Evolutionary conservation across 208 protist species (phyloP).

Genomic region (Crithidia brevicula): DNA sequence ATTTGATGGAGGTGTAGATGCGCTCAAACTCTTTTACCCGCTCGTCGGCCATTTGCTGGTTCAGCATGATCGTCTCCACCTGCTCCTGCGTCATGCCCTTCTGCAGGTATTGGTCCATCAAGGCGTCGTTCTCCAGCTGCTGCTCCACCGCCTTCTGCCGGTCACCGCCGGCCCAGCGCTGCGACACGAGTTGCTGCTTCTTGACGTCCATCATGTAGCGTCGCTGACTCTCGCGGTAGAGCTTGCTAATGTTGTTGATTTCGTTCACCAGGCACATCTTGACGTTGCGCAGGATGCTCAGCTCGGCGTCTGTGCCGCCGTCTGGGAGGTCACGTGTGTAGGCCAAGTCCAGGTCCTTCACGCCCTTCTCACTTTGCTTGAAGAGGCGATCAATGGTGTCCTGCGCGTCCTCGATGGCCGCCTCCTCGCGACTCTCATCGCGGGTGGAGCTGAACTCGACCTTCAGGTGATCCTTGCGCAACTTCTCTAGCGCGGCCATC

Average conservation of each 20-base stretch:
- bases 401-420: constrained; percentile 77
- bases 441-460: constrained; percentile 88
- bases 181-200: constrained; percentile 88
- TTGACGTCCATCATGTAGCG: constrained; percentile 93
- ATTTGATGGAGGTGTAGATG: constrained; percentile 94
- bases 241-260: constrained; percentile 84
- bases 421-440: constrained; percentile 82
- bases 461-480: constrained; percentile 86
- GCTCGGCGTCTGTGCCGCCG: constrained; percentile 83
- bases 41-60: constrained; percentile 91
- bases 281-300: constrained; percentile 91
- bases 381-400: constrained; percentile 87
- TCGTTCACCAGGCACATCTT: constrained; percentile 94
- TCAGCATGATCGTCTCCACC: constrained; percentile 92
- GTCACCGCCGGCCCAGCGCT: constrained; percentile 85
- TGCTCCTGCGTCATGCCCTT: constrained; percentile 94
- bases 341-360: constrained; percentile 74
- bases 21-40: constrained; percentile 93
- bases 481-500: constrained; percentile 72
- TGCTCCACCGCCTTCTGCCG: constrained; percentile 85
- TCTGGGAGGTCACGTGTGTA: constrained; percentile 84
- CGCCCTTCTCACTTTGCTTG: constrained; percentile 78
- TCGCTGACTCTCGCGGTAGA: constrained; percentile 90
- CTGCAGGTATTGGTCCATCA: constrained; percentile 91
- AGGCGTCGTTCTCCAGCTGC: constrained; percentile 82